Evolutionary conservation across 176 grass and related monocot genomes (phyloP), one percentile per base, ranked within the genome.

Genomic region (Avena eriantha): DNA sequence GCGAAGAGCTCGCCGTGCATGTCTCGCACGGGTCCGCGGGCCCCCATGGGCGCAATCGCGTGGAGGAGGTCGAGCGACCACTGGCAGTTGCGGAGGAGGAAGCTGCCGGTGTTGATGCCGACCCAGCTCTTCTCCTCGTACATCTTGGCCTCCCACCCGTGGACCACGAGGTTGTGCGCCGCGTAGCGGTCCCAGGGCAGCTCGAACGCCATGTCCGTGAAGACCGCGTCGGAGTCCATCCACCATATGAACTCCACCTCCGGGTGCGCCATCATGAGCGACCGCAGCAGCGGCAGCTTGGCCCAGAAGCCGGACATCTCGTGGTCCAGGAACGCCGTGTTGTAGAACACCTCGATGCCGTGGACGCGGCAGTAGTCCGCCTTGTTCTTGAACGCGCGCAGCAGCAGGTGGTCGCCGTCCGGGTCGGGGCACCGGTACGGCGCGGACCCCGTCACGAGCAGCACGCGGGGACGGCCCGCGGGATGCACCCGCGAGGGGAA

Each of bases 231-330:
- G 33, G 92, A 91, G 86, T 98, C 95, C 91, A 95, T 92, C 95
- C 95, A 98, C 95, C 95, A 98, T 65, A 98, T 14, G 36, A 94
- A 89, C 88, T 98, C 95, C 80, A 83, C 91, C 91, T 98, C 95
- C 46, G 95, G 95, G 77, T 98, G 95, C 78, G 93, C 87, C 60
- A 92, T 86, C 89, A 98, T 89, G 57, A 98, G 93, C 70, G 86
- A n/a, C 11, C 95, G 95, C 74, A 98, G 88, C 76, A 98, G 91
- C 49, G 95, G 95, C 83, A 98, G 91, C 91, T 98, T 98, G 12
- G 91, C 87, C 95, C 95, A 98, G 84, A 93, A 98, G 13, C 93
- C 93, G 17, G 95, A 79, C 90, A 98, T 90, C 85, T 98, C 95
- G 23, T 84, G 84, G 86, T 98, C 95, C 18, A 98, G 89, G 85